phyloP scores from a whole-genome alignment of 1,284 basidiomycete genomes.

The Sanghuangporus sanghuang region DNA sequence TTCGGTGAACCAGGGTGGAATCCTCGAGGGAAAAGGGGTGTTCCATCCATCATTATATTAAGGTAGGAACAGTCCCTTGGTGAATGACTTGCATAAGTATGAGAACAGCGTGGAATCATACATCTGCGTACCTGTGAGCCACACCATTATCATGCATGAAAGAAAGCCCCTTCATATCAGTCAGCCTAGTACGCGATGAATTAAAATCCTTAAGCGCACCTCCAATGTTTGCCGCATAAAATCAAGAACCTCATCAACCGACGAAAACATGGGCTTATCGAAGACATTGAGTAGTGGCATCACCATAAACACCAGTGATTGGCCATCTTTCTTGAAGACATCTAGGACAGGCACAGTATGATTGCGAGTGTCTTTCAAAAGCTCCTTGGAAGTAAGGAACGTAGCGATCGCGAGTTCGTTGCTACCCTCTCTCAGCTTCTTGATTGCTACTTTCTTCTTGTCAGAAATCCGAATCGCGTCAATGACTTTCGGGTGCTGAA shows the following conservation, averaged over 20 bases:
- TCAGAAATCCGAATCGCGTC: neutral
- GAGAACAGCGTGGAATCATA: neutral
- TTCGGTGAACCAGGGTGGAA: constrained; percentile 23
- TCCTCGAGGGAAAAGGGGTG: constrained; percentile 23
- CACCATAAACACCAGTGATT: constrained; percentile 8
- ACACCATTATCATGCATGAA: constrained; percentile 3
- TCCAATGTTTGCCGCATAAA: constrained; percentile 18
- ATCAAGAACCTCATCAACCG: constrained; percentile 18
- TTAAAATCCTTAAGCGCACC: constrained; percentile 14
- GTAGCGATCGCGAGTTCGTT: neutral
- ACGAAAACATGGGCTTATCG: constrained; percentile 10
- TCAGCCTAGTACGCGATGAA: neutral
- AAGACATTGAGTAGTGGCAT: constrained; percentile 17
- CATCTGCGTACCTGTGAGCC: constrained; percentile 4
- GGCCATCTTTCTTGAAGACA: neutral
- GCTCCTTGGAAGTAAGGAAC: constrained; percentile 8
- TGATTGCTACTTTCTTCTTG: neutral
- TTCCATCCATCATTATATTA: constrained; percentile 30
- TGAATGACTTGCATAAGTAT: neutral
- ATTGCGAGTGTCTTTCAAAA: constrained; percentile 11
- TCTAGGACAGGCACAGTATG: constrained; percentile 20
- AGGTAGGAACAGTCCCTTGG: constrained; percentile 23
- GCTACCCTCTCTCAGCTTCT: neutral
- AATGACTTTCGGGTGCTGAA: neutral
- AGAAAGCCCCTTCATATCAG: neutral